A percentile compares a stretch with the other conserved stretches of the same genome.
Conservation (phyloP, 2,329 filamentous ascomycete genomes). For the Exophiala calicioides region DNA sequence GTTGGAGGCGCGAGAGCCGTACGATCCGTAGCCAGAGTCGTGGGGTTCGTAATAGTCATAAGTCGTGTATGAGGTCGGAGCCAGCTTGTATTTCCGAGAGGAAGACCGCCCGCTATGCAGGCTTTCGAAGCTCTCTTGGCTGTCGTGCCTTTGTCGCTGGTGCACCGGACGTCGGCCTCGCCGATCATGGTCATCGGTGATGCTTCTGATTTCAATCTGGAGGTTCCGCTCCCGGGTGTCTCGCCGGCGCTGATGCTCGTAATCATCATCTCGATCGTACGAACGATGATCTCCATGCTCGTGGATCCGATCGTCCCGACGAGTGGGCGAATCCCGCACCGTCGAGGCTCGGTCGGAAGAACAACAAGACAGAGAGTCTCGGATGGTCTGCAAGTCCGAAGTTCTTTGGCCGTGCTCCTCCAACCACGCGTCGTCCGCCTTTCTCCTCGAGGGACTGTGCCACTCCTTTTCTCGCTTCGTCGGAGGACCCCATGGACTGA, state of each 20-base stretch:
- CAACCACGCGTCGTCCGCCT: constrained; percentile 30
- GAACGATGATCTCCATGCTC: constrained; percentile 14
- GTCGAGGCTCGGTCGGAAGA: constrained; percentile 13
- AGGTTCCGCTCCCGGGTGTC: constrained; percentile 10
- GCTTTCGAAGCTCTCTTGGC: constrained; percentile 28
- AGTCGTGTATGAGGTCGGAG: constrained; percentile 16
- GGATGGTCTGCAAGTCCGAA: constrained; percentile 25
- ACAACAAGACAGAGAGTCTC: constrained; percentile 17
- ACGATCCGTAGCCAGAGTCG: constrained; percentile 29
- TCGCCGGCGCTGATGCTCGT: constrained; percentile 10
- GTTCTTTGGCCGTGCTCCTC: constrained; percentile 28
- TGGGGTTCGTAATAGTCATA: constrained; percentile 21
- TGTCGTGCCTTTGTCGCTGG: constrained; percentile 24
- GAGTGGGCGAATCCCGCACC: constrained; percentile 5
- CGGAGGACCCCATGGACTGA: constrained; percentile 24
- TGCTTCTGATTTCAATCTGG: constrained; percentile 21
- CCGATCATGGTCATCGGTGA: constrained; percentile 11
- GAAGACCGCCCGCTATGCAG: constrained; percentile 19
- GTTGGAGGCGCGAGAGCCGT: constrained; percentile 22
- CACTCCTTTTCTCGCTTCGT: constrained; percentile 27
- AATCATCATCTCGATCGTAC: constrained; percentile 7
- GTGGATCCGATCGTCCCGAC: constrained; percentile 8
- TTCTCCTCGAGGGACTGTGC: constrained; percentile 25
- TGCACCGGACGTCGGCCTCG: constrained; percentile 7
- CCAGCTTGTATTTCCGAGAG: constrained; percentile 17